Evolutionary conservation across 495 filamentous ascomycete genomes (phyloP), one percentile per base, ranked within the genome.

Genomic region (Podospora didyma): DNA sequence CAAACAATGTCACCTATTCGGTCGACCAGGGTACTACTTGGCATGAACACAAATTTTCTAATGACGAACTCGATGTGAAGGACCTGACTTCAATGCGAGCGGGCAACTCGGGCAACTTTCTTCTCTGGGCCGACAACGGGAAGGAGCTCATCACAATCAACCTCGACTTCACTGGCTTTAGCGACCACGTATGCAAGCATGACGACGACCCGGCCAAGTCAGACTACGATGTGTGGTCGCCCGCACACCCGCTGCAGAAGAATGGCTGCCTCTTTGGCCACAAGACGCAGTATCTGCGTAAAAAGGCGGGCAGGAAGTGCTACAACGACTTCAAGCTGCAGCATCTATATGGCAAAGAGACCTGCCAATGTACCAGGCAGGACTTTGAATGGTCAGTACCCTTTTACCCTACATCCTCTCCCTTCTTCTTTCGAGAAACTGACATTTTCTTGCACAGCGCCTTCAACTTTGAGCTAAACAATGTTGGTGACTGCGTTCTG

Each of bases 261-360:
- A 75, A 87, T 51, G 81, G 89, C 49, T 99, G 95, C 69, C 76
- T 99, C 4, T 99, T 97, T 66, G 95, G 95, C 17, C 95, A 96
- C 73, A 76, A 87, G 37, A 82, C 91, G 47, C 81, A 92, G 66
- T 99, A 97, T 62, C 83, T 94, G 68, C 89, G 95, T 66, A 97
- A 97, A 79, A 90, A 86, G 65, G 63, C 75, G 16, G 79, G 81
- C 5, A 72, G 75, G 31, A 73, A 86, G 21, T 99, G 95, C 75
- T 94, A 83, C 75, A 96, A 96, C 60, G 84, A 87, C 51, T 79
- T 71, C 22, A 78, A 77, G 53, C 75, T 94, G 71, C 78, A 85
- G 41, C 78, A 82, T 34, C 74, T 91, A 2, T 89, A 90, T 73
- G 77, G 79, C 44, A 75, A 75, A 46, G 68, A 77, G 57, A 89